Base-by-base conservation (phyloP, 2,329 filamentous ascomycete species). In the Sporothrix sp. region DNA sequence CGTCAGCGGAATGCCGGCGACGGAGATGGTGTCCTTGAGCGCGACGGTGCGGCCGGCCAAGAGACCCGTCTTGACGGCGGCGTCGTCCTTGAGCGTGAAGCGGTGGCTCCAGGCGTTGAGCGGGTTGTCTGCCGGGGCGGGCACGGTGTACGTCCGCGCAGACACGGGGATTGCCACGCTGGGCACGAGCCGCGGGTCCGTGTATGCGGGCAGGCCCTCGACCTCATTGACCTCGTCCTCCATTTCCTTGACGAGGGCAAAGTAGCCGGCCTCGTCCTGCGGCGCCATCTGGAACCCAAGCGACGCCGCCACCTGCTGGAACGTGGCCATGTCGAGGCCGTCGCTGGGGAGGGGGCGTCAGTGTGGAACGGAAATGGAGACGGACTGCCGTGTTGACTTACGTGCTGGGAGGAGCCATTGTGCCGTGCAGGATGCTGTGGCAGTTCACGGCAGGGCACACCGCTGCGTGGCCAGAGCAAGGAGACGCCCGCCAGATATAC, bases 1-100 rank as follows among this genome's bases (percentile, higher is more conserved):
- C 81, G 60, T 84, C 75, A 55, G 77, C 68, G 44, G 71, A 69
- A 21, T 77, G 1, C 84, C 86, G 11, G 78, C 76, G 13, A 91
- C 65, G 60, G 88, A 79, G 36, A 85, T 77, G 60, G 88, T 84
- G 58, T 90, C 85, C 65, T 90, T 90, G 43, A 88, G 74, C 0
- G 78, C 82, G 3, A 87, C 76, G 0, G 84, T 84, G 0, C 89
- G 75, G 10, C 85, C 86, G 56, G 87, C 84, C 0, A 90, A 68
- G 0, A 78, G 71, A 0, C 83, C 78, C 2, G 23, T 21, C 0
- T 37, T 18, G 4, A 39, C 40, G 11, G 55, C 55, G 2, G 5
- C 6, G 23, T 48, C n/a, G 54, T 57, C 54, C 14, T 49, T 51
- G 42, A 66, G 51, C 27, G 61, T 53, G 32, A 62, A 65, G 35